phyloP scores from a whole-genome alignment of 2,329 filamentous ascomycete genomes.

The Grosmannia penicillata region DNA sequence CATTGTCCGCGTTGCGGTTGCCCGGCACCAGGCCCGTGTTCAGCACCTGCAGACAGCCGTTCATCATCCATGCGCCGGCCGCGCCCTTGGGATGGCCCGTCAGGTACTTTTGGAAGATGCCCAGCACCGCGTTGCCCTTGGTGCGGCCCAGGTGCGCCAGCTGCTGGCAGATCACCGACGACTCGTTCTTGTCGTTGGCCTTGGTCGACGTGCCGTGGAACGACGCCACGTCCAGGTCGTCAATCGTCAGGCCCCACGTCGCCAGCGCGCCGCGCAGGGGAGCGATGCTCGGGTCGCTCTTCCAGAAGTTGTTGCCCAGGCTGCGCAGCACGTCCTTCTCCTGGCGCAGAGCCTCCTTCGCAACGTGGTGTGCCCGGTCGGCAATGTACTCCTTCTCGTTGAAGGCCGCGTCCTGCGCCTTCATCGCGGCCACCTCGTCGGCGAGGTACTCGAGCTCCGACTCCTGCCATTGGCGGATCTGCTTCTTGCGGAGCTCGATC shows the following conservation, averaged over 20 bases:
- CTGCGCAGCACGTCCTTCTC: slow-evolving; percentile 86
- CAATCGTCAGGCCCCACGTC: slow-evolving; percentile 95
- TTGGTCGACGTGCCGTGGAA: slow-evolving; percentile 99
- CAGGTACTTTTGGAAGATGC: slow-evolving; percentile 98
- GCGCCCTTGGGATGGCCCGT: slow-evolving; percentile 99
- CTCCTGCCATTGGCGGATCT: slow-evolving; percentile 95
- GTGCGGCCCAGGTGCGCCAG: slow-evolving; percentile 84
- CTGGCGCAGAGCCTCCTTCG: slow-evolving; percentile 75
- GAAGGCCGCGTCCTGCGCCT: slow-evolving; percentile 57
- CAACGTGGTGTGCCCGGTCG: slow-evolving; percentile 74
- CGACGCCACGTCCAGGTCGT: slow-evolving; percentile 86
- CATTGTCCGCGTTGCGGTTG: slow-evolving; percentile 95
- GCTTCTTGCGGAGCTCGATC: slow-evolving; percentile 82
- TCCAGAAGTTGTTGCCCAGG: slow-evolving; percentile 98
- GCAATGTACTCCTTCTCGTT: slow-evolving; percentile 73
- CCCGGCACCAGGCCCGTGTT: slow-evolving; percentile 89
- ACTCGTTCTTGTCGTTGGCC: slow-evolving; percentile 99
- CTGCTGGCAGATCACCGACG: slow-evolving; percentile 91
- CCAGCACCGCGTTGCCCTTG: slow-evolving; percentile 91
- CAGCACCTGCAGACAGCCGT: slow-evolving; percentile 89
- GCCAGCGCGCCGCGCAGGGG: slow-evolving; percentile 90
- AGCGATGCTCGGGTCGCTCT: slow-evolving; percentile 82
- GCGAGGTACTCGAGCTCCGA: slow-evolving; percentile 85
- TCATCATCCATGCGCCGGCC: slow-evolving; percentile 99
- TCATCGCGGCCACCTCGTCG: slow-evolving; percentile 85